A percentile compares a stretch with the other conserved stretches of the same genome.
Evolutionary conservation across 768 basidiomycete genomes (phyloP).

Genomic region (Lactarius indigo): DNA sequence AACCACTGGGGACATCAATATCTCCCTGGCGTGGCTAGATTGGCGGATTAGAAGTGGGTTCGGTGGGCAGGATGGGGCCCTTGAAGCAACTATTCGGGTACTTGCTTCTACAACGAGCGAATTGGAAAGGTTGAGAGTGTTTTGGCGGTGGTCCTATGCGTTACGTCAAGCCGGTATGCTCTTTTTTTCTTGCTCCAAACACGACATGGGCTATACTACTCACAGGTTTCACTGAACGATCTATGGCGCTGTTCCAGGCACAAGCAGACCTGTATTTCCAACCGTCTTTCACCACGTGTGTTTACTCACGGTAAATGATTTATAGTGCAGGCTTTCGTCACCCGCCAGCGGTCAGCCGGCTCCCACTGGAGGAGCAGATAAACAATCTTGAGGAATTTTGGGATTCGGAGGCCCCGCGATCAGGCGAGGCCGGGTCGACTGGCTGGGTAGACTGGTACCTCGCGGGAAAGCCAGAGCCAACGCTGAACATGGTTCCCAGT

Average conservation of each 20-base stretch:
- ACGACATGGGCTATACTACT: neutral
- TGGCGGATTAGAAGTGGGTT: constrained; percentile 57
- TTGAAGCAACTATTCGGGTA: constrained; percentile 49
- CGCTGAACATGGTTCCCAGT: constrained; percentile 11
- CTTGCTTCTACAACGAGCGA: constrained; percentile 46
- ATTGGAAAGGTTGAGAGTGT: constrained; percentile 51
- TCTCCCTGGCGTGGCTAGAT: constrained; percentile 80
- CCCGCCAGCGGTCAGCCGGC: constrained; percentile 43
- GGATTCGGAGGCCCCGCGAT: constrained; percentile 78
- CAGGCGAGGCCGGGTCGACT: constrained; percentile 59
- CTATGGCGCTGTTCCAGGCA: constrained; percentile 76
- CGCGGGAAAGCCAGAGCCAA: constrained; percentile 38
- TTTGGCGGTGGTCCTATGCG: constrained; percentile 67
- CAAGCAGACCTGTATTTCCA: constrained; percentile 74
- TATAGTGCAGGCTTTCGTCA: constrained; percentile 52
- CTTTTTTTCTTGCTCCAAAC: constrained; percentile 12
- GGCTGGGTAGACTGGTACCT: constrained; percentile 69
- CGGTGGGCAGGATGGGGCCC: constrained; percentile 49
- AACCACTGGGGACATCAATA: constrained; percentile 45
- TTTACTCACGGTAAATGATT: neutral
- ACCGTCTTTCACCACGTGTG: neutral
- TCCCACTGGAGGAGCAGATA: constrained; percentile 48
- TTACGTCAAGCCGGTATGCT: constrained; percentile 63
- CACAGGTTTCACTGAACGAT: constrained; percentile 69
- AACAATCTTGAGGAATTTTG: constrained; percentile 74